Evolutionary conservation across 257 asterid species (phyloP).

Genomic region (Penstemon eatonii): DNA sequence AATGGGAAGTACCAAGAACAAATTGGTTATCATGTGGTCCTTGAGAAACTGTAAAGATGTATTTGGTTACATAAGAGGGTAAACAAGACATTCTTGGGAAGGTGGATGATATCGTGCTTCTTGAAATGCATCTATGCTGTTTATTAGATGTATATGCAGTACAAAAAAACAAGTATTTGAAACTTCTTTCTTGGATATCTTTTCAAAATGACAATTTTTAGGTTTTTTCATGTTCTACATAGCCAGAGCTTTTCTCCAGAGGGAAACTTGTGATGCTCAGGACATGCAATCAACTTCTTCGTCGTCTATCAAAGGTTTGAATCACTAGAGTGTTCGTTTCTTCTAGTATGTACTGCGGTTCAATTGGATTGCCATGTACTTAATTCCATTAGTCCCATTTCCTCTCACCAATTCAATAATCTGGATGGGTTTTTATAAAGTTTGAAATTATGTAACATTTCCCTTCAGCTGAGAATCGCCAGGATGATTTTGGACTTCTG

Average conservation of each 20-base stretch:
- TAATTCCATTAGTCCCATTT: not conserved
- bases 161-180: conserved; percentile 11
- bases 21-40: too few relatives aligned
- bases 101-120: conserved; percentile 43
- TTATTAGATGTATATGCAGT: conserved; percentile 23
- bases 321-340: conserved; percentile 21
- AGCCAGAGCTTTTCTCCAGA: conserved; percentile 98
- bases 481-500: not conserved
- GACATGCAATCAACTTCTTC: conserved; percentile 98
- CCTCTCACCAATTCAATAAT: conserved; percentile 1
- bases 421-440: conserved; percentile 15
- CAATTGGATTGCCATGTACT: conserved; percentile 19
- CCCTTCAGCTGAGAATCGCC: conserved; percentile 13
- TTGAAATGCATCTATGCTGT: conserved; percentile 9
- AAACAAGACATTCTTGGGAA: conserved; percentile 96
- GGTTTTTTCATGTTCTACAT: conserved; percentile 32
- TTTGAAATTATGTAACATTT: not conserved
- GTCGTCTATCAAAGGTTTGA: conserved; percentile 92
- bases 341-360: conserved; percentile 15
- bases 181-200: conserved; percentile 13
- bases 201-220: conserved; percentile 10
- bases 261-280: conserved; percentile 99
- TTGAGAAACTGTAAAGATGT: conserved; percentile 95
- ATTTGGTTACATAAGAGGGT: conserved; percentile 90
- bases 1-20: too few relatives aligned